Base-by-base conservation (phyloP, 2,329 filamentous ascomycete species). In the Phaeophleospora eucalypticola region DNA sequence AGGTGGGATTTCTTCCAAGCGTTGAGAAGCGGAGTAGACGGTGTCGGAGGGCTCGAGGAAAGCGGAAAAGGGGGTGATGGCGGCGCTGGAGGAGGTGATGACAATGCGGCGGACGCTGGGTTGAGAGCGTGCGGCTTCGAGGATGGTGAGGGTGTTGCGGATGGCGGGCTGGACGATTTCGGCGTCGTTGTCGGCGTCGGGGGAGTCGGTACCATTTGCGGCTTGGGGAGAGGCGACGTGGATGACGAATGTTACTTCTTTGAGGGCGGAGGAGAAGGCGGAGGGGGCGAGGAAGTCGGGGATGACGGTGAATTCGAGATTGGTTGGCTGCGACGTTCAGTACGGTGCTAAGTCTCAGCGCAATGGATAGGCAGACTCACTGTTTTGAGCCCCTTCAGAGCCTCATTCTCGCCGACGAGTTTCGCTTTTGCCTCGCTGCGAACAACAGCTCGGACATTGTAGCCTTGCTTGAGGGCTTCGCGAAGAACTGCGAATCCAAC, bases 81-180 rank as follows among this genome's bases (percentile, higher is more conserved):
- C 48, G 20, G 53, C 47, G 36, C 54, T 47, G 32, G 57, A 62
- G 15, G 54, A 56, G 10, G 72, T 75, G 41, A 76, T 69, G 15
- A 75, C 66, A 7, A 75, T 55, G 12, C 68, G 63, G 45, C 65
- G 61, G n/a, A 76, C 61, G 0, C 56, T 62, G 1, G 57, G 49
- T 4, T 45, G 48, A 43, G 66, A 66, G 14, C 58, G 36, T 1
- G 71, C 71, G 0, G 70, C 61, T 18, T 66, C 51, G 2, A 75
- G 60, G 4, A 74, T 62, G 4, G 58, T 58, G 3, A 64, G 41
- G 0, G 67, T 72, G 16, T 66, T 68, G 38, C 64, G 59, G 21
- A 73, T 56, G 14, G 60, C 61, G 0, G 60, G 57, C 8, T 52
- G 32, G 46, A 52, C 39, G 41, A 56, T 14, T 14, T 49, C 7